These are phyloP conservation scores for Violaceomyces palustris DNA, from an alignment of 1,284 basidiomycete species.

Conservation along the genomic window DNA sequence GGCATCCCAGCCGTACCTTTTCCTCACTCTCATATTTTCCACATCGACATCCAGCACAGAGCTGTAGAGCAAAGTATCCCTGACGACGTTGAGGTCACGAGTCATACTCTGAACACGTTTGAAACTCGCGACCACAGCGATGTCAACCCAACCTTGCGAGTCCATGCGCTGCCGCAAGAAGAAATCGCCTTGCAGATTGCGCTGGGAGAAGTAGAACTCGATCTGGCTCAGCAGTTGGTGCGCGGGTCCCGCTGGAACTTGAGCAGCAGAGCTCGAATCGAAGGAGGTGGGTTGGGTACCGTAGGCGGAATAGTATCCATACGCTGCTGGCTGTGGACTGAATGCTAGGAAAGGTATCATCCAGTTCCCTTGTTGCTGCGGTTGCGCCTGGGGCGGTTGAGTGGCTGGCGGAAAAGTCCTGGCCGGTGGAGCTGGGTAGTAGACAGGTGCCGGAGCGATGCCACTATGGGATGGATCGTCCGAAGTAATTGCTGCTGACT, in stretches of 20 bases:
- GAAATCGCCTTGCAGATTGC: constrained; percentile 42
- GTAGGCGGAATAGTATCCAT: no score
- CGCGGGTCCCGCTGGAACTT: constrained; percentile 9
- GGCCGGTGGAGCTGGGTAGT: no score
- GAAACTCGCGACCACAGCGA: constrained; percentile 33
- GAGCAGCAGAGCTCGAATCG: no score
- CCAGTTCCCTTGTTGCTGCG: no score
- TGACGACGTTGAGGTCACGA: constrained; percentile 12
- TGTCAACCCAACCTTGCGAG: constrained; percentile 34
- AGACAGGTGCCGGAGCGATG: no score
- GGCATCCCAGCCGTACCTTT: constrained; percentile 28
- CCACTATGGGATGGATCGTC: no score
- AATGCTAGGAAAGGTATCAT: no score
- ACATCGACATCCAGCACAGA: constrained; percentile 30
- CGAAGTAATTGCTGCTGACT: no score
- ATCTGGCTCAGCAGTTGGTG: constrained; percentile 39
- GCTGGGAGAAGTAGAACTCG: constrained; percentile 49
- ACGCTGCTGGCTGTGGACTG: no score
- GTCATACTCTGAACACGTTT: constrained; percentile 32
- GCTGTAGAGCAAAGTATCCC: constrained; percentile 26
- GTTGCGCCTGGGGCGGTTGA: no score
- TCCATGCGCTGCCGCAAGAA: constrained; percentile 47
- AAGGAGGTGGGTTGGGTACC: no score
- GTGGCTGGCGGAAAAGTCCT: no score
- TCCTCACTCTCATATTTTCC: constrained; percentile 17